Base-by-base conservation (phyloP, 495 filamentous ascomycete genomes). In the Rostrohypoxylon terebratum region DNA sequence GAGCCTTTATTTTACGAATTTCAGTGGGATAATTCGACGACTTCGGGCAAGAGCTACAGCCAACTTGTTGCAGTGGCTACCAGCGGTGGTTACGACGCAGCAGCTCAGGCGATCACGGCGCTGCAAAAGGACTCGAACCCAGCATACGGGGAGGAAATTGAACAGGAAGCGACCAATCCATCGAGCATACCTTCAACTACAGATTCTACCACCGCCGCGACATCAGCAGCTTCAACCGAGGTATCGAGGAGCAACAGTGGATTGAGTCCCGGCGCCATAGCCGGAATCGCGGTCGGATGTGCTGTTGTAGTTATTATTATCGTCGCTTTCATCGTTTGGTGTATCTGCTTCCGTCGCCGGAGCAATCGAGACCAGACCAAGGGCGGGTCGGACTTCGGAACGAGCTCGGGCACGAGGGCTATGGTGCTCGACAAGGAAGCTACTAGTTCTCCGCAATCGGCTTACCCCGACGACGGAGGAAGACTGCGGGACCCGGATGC, bases 351-450 rank as follows among this genome's bases (percentile, higher is more conserved):
- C 14, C 81, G 79, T 18, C 80, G 79, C 3, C 78, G 76, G 6
- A 45, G 63, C 34, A 69, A 69, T 0, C 61, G 71, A 11, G 48
- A 69, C 21, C 36, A 51, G 21, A 42, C 16, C 34, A 18, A 34
- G 45, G 10, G 73, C 60, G 65, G 13, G 2, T 53, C 34, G 36
- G 62, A 71, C 40, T 73, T 16, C 74, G 73, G 60, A 50, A 58
- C 66, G 71, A 75, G 68, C 54, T 61, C 68, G 1, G 72, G 66
- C 44, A 63, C 61, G 11, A 66, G 42, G 57, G 57, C 67, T 40
- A 75, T 84, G 72, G 81, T 84, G 42, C 73, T 72, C 58, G 80
- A 82, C 64, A 85, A 85, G 74, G 82, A 83, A 40, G 76, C 76
- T 2, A 74, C 68, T 2, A 76, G 67, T 10, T 63, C 77, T 1